A percentile compares a stretch with the other conserved stretches of the same genome.
These are phyloP conservation scores for Tolypocladium inflatum DNA, from an alignment of 2,329 filamentous ascomycete genomes.

Conservation along the genomic window DNA sequence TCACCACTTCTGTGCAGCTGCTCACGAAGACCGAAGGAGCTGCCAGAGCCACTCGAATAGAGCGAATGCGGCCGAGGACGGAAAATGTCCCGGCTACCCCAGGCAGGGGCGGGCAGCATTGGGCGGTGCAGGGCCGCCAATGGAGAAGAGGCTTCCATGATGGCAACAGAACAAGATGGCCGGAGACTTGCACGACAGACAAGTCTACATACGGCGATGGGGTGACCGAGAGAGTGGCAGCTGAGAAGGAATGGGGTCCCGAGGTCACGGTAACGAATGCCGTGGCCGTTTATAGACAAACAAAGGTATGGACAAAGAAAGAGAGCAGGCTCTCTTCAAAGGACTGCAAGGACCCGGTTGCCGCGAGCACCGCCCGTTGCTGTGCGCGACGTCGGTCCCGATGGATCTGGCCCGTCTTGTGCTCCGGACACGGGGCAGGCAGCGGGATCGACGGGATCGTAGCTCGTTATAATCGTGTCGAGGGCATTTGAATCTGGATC, in stretches of 20 bases:
- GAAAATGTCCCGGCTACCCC: conserved; percentile 45
- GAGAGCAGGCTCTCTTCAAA: neutral
- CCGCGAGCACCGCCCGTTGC: neutral
- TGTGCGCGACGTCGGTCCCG: conserved; percentile 1
- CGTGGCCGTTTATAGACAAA: neutral
- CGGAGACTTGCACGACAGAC: conserved; percentile 2
- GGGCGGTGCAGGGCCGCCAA: conserved; percentile 82
- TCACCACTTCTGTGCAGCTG: conserved; percentile 55
- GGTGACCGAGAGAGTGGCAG: conserved; percentile 9
- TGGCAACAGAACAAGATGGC: conserved; percentile 10
- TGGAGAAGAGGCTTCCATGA: conserved; percentile 90
- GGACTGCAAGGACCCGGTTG: conserved; percentile 1
- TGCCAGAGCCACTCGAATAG: conserved; percentile 47
- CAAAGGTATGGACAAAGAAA: conserved; percentile 5
- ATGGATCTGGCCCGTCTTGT: neutral
- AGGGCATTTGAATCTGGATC: conserved; percentile 15
- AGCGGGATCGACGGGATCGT: conserved; percentile 9
- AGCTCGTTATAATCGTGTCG: conserved; percentile 21
- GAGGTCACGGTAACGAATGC: neutral
- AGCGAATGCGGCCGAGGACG: conserved; percentile 37
- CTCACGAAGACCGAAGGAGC: conserved; percentile 73
- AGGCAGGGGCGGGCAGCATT: conserved; percentile 51
- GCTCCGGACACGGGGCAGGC: neutral
- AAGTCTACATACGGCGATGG: conserved; percentile 3
- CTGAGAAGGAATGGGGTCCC: conserved; percentile 3